Percentiles rank a stretch among this genome's conserved stretches.
Evolutionary conservation across 192 early-diverging fungal genomes (phyloP).

Genomic region (Coemansia sp.): DNA sequence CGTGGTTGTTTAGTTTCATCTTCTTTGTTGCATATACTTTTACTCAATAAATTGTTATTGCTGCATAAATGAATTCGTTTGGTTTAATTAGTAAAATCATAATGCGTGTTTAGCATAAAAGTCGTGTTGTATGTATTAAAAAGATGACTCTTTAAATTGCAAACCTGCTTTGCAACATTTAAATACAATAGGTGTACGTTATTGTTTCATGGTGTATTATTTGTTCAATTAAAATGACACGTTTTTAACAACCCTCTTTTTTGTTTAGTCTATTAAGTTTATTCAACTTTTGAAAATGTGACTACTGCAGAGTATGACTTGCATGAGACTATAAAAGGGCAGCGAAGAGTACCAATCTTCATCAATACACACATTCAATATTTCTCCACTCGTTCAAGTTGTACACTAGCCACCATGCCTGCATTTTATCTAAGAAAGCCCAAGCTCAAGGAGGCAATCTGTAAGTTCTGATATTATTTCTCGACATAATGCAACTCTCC

Average conservation of each 20-base stretch:
- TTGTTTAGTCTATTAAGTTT: conserved; percentile 1
- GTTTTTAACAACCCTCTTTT: neutral
- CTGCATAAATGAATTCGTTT: neutral
- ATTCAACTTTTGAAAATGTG: neutral
- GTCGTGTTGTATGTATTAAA: too few species aligned
- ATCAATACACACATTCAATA: neutral
- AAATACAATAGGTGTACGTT: too few species aligned
- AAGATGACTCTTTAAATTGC: too few species aligned
- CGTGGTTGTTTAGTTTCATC: neutral
- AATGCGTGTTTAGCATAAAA: too few species aligned
- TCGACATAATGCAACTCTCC: neutral
- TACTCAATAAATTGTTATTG: neutral
- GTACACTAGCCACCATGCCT: conserved; percentile 5
- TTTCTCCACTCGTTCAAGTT: neutral
- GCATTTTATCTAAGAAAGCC: conserved; percentile 14
- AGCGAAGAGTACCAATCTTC: neutral
- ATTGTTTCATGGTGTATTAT: too few species aligned
- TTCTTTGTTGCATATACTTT: neutral
- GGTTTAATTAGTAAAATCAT: too few species aligned
- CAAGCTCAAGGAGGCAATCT: conserved; percentile 16
- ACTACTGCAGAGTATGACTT: neutral
- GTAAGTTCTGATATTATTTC: neutral
- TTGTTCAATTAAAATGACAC: neutral
- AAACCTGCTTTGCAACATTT: too few species aligned
- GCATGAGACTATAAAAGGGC: neutral